phyloP scores from a whole-genome alignment of 2,329 filamentous ascomycete species.

The Bisporella sp. region DNA sequence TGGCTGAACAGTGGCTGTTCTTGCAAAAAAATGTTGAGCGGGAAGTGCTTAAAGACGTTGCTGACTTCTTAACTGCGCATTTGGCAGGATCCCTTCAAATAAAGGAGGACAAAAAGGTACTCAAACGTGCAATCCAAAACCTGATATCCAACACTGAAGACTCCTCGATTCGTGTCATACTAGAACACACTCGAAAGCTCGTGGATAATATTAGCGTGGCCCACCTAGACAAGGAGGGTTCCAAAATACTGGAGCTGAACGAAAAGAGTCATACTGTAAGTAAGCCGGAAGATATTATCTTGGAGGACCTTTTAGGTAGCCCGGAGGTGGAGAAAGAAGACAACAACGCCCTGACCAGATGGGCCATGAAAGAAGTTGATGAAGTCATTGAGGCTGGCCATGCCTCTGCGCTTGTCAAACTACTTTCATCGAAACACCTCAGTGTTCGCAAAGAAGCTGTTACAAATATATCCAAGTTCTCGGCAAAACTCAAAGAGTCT shows the following conservation, averaged over 20 bases:
- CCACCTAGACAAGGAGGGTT: conserved; percentile 2
- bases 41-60: conserved; percentile 39
- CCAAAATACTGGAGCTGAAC: neutral
- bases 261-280: conserved; percentile 2
- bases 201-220: conserved; percentile 20
- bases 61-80: conserved; percentile 50
- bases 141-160: conserved; percentile 32
- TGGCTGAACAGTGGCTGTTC: conserved; percentile 76
- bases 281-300: conserved; percentile 9
- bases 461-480: conserved; percentile 60
- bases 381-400: conserved; percentile 74
- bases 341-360: conserved; percentile 48
- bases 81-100: conserved; percentile 46
- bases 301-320: conserved; percentile 3
- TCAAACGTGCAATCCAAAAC: conserved; percentile 38
- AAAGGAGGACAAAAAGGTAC: conserved; percentile 40
- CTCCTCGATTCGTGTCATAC: conserved; percentile 25
- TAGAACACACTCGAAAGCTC: conserved; percentile 19
- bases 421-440: conserved; percentile 66
- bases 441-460: conserved; percentile 76
- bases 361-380: conserved; percentile 70
- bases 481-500: conserved; percentile 57
- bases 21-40: conserved; percentile 44
- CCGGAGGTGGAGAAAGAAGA: conserved; percentile 29
- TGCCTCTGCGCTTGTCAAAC: conserved; percentile 61